Base-by-base conservation (phyloP, 2,329 filamentous ascomycete species). In the Bipolaris bicolor region DNA sequence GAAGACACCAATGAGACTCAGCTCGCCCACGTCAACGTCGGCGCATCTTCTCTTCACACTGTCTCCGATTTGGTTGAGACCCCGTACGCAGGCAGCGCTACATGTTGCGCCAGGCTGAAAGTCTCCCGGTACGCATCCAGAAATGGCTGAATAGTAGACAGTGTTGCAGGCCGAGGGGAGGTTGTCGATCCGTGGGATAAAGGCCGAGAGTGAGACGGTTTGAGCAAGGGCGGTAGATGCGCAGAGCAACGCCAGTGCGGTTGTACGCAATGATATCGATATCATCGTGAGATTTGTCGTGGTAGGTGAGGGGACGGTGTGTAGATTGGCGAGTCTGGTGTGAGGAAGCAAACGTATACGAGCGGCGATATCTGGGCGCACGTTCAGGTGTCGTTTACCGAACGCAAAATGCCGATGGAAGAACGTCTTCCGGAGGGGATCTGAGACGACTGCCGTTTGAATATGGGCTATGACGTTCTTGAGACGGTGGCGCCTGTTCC, bases 1-100 rank as follows among this genome's bases (percentile, higher is more conserved):
- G 61, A 81, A 80, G 13, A 78, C 73, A 6, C 75, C 75, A 20
- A 82, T 73, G 57, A 81, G 77, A 48, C 75, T 77, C 24, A 70
- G 69, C 26, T 76, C 76, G 39, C 67, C 68, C 7, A 78, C 71
- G 33, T 73, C 71, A 13, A 77, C 71, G 49, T 66, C 49, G 0
- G 45, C 63, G 55, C 80, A 81, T 5, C 66, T 61, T 9, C 60
- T 60, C 33, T 65, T 66, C 41, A 82, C 74, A 1, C 63, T 61
- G 4, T 70, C 46, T 13, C 65, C 66, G 39, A 81, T 72, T 3
- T 67, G 61, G 6, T 73, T 53, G 29, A 82, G 68, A 3, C 76
- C 79, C 11, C 67, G 66, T n/a, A 81, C 66, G 59, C 80, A 82
- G 16, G 62, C 66, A 5, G 61, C 53, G 36, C 71, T 77, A 58